These are phyloP conservation scores for Yamadazyma sp. DNA, from an alignment of 805 yeast species.

Conservation along the genomic window DNA sequence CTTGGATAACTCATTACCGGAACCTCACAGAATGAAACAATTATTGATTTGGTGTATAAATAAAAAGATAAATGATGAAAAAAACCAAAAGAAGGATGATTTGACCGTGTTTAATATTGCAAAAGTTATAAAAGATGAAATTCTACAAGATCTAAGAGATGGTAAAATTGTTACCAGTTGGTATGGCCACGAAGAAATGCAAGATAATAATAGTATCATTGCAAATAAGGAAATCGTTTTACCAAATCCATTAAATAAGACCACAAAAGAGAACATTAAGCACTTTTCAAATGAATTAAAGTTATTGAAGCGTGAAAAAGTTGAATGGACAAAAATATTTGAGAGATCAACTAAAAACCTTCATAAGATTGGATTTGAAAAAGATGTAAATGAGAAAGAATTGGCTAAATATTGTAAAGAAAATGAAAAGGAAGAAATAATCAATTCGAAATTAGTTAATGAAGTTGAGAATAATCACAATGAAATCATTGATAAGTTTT, in stretches of 20 bases:
- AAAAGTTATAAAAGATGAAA: conserved; percentile 60
- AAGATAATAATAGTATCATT: conserved; percentile 14
- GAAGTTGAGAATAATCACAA: conserved; percentile 1
- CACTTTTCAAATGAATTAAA: conserved; percentile 43
- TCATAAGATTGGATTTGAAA: conserved; percentile 1
- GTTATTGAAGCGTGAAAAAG: conserved; percentile 44
- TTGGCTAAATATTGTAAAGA: conserved; percentile 6
- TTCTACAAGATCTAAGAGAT: conserved; percentile 54
- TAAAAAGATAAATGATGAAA: conserved; percentile 39
- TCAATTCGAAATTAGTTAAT: conserved; percentile 1
- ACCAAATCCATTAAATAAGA: conserved; percentile 60
- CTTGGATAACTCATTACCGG: conserved; percentile 60
- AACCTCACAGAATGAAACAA: conserved; percentile 71
- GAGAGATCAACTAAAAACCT: conserved; percentile 2
- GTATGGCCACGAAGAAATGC: conserved; percentile 42
- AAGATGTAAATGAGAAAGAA: conserved; percentile 3
- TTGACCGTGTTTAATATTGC: conserved; percentile 51
- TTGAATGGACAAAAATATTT: conserved; percentile 38
- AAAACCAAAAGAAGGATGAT: conserved; percentile 30
- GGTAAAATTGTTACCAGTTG: conserved; percentile 66
- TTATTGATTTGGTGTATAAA: conserved; percentile 66
- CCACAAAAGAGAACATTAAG: conserved; percentile 47
- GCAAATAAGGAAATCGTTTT: conserved; percentile 31
- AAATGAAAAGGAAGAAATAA: conserved; percentile 2
- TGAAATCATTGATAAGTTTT: conserved; percentile 13